A percentile compares a stretch with the other conserved stretches of the same genome.
Conservation (phyloP, 2,329 filamentous ascomycete species). For the Penicillium brasilianum region DNA sequence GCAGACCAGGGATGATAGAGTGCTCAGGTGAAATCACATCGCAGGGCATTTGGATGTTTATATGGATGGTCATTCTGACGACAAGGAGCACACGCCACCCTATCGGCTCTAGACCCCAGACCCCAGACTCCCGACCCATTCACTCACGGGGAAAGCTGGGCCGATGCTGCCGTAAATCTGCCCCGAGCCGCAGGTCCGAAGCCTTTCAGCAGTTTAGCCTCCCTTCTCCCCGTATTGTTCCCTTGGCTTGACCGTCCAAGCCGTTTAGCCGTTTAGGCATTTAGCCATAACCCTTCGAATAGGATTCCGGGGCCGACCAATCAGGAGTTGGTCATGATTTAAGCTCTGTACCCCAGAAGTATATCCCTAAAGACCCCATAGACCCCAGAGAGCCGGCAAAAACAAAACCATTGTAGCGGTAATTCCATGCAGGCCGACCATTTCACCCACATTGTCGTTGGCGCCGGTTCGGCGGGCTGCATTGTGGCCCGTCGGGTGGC, state of each 20-base stretch:
- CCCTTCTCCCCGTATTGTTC: conserved; percentile 1
- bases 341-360: conserved; percentile 1
- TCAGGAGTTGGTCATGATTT: neutral
- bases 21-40: conserved; percentile 3
- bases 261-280: conserved; percentile 3
- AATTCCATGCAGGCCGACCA: conserved; percentile 6
- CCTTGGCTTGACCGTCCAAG: neutral
- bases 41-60: neutral
- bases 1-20: neutral
- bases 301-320: neutral
- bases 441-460: conserved; percentile 26
- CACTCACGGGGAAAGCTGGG: conserved; percentile 4
- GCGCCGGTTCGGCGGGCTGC: conserved; percentile 26
- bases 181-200: neutral
- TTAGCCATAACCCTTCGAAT: neutral
- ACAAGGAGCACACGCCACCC: conserved; percentile 2
- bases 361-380: neutral
- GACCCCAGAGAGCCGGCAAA: neutral
- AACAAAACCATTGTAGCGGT: conserved; percentile 5
- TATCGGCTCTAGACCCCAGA: conserved; percentile 3
- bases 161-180: neutral
- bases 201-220: conserved; percentile 13
- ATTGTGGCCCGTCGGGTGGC: conserved; percentile 26
- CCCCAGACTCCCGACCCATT: conserved; percentile 10
- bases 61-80: conserved; percentile 1